phyloP scores from a whole-genome alignment of 495 filamentous ascomycete genomes.

The Neurospora discreta region DNA sequence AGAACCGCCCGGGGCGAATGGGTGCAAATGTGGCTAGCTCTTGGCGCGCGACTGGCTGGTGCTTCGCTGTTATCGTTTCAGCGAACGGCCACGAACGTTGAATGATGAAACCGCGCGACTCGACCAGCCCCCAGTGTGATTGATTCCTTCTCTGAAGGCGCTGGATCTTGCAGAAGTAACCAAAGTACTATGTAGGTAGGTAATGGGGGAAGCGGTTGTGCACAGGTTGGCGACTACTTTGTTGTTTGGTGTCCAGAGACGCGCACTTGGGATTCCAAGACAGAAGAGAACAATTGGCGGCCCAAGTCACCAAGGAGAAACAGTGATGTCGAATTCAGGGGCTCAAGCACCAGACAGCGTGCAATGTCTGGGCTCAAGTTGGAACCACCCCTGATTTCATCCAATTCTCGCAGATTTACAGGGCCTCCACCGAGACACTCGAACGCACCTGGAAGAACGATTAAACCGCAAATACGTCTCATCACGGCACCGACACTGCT shows the following conservation, averaged over 20 bases:
- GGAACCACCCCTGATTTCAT: background rate
- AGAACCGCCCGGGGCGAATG: conserved; percentile 3
- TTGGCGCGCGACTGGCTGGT: conserved; percentile 12
- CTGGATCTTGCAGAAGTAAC: background rate
- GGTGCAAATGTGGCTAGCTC: conserved; percentile 5
- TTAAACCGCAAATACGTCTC: background rate
- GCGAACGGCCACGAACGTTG: conserved; percentile 12
- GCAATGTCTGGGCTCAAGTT: background rate
- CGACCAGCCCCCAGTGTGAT: conserved; percentile 7
- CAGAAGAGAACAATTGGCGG: background rate
- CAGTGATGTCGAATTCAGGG: background rate
- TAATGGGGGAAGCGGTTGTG: background rate
- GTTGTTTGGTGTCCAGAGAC: background rate
- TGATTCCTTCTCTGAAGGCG: conserved; percentile 1
- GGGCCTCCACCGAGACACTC: background rate
- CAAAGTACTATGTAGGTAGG: no score
- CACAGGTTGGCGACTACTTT: background rate
- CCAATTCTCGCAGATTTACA: background rate
- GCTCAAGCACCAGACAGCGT: background rate
- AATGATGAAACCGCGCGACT: conserved; percentile 16
- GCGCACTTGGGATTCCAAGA: background rate
- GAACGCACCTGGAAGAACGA: background rate
- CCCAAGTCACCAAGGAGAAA: background rate
- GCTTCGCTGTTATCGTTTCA: conserved; percentile 16
- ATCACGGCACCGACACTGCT: background rate